Evolutionary conservation across 73 alveolate genomes (phyloP), one percentile per base, ranked within the genome.

Genomic region (Durusdinium trenchii): DNA sequence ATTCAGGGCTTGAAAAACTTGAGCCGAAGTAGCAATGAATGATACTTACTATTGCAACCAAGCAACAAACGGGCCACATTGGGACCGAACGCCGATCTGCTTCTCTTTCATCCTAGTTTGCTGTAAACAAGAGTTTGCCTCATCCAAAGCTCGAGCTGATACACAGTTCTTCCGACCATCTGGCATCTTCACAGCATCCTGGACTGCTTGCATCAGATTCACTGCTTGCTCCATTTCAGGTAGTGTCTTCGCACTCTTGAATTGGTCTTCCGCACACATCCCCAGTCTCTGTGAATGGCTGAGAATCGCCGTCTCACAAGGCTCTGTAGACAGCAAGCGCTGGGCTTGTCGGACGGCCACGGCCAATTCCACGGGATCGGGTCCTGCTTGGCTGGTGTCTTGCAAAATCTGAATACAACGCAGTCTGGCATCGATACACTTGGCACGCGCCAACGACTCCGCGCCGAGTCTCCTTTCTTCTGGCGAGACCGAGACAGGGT

Each of bases 191-290:
- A 91, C 75, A 51, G 75, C 38, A 40, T 91, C 97, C 38, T 89
- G 76, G 35, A 91, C 75, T 4, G 97, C 54, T 57, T 69, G 89
- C 97, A 91, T 91, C 73, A 91, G 47, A 32, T 91, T 76, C 89
- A 91, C 54, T 9, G 97, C 97, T 26, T 91, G 97, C 46, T 91
- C 97, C 86, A 91, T 91, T 54, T 91, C 97, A 5, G 97, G 89
- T 30, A 69, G 86, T 12, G 97, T 91, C 1, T 60, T 69, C 23
- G 97, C 87, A 30, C 89, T 69, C n/a, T 69, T 69, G 16, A 45
- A 71, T 54, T 64, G 36, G 57, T 91, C 97, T 47, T 91, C 97
- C 20, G 97, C 97, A 47, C 97, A 48, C 97, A 91, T 91, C 28
- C 97, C 97, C 38, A 91, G 87, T 43, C 97, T 54, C 40, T 67